phyloP scores from a whole-genome alignment of 2,329 filamentous ascomycete genomes.

The Fusarium nematophilum region DNA sequence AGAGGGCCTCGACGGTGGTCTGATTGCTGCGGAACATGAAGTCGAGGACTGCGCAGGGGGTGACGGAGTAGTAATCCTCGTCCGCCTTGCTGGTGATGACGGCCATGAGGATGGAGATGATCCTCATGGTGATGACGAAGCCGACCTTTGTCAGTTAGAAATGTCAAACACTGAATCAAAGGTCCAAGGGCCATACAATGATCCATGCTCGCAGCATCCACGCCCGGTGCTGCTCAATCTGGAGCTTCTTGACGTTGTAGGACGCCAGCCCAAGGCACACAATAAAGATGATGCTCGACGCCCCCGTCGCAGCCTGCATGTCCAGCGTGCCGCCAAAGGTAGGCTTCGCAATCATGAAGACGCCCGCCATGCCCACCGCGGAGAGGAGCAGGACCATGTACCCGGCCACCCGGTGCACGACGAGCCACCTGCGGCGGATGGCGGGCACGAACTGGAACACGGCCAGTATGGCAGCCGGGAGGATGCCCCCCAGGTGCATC shows the following conservation, averaged over 20 bases:
- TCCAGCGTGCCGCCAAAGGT: constrained; percentile 66
- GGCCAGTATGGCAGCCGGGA: constrained; percentile 58
- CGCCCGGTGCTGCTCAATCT: constrained; percentile 72
- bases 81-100: constrained; percentile 48
- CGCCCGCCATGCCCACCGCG: constrained; percentile 58
- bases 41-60: constrained; percentile 61
- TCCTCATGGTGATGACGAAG: constrained; percentile 62
- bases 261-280: constrained; percentile 59
- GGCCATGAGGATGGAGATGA: constrained; percentile 59
- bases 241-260: constrained; percentile 68
- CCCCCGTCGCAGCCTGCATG: constrained; percentile 57
- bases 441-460: constrained; percentile 62
- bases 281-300: constrained; percentile 58
- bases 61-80: constrained; percentile 42
- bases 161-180: neutral
- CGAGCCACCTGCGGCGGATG: constrained; percentile 58
- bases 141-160: constrained; percentile 48
- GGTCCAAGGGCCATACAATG: constrained; percentile 49
- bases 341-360: constrained; percentile 62
- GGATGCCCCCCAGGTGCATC: constrained; percentile 57
- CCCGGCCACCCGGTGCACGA: constrained; percentile 71
- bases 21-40: constrained; percentile 49
- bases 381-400: constrained; percentile 64
- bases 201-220: constrained; percentile 72
- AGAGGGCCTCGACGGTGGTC: constrained; percentile 47